Conservation (phyloP, 1,284 basidiomycete species). For the Microbotryum violaceum region DNA sequence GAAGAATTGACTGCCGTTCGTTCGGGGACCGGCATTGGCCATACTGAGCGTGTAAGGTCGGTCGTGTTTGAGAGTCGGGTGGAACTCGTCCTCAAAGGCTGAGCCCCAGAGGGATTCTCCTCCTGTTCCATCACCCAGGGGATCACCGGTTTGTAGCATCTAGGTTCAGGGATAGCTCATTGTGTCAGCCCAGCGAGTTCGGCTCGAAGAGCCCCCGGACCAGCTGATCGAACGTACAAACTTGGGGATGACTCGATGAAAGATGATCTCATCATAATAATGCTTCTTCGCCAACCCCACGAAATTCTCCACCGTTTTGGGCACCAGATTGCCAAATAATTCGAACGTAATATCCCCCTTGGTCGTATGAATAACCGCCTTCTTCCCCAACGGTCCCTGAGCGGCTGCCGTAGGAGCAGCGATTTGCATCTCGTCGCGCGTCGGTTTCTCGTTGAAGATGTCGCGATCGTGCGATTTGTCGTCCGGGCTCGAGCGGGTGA, state of each 20-base stretch:
- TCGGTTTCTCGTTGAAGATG: slow-evolving; percentile 97
- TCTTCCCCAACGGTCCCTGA: slow-evolving; percentile 56
- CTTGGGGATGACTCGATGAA: slow-evolving; percentile 97
- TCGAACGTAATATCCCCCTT: slow-evolving; percentile 71
- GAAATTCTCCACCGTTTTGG: slow-evolving; percentile 96
- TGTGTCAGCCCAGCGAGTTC: not conserved
- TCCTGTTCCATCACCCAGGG: slow-evolving; percentile 94
- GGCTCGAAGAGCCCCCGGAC: no score
- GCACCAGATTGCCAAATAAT: slow-evolving; percentile 82
- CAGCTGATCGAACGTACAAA: slow-evolving; percentile 50
- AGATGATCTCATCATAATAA: slow-evolving; percentile 89
- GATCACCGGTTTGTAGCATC: slow-evolving; percentile 99
- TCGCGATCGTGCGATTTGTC: slow-evolving; percentile 88
- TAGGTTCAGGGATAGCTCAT: slow-evolving; percentile 13
- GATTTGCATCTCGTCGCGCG: slow-evolving; percentile 89
- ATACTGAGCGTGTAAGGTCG: slow-evolving; percentile 95
- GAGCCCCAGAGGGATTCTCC: slow-evolving; percentile 89
- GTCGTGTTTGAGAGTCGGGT: slow-evolving; percentile 77
- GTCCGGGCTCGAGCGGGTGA: slow-evolving; percentile 84
- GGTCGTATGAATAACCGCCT: slow-evolving; percentile 89
- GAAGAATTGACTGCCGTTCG: slow-evolving; percentile 94
- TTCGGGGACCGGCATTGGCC: slow-evolving; percentile 93
- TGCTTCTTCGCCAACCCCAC: slow-evolving; percentile 83
- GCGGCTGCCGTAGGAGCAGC: slow-evolving; percentile 60
- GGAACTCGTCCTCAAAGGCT: slow-evolving; percentile 93